A percentile compares a stretch with the other conserved stretches of the same genome.
These are phyloP conservation scores for Cadophora malorum DNA, from an alignment of 2,329 filamentous ascomycete species.

Conservation along the genomic window DNA sequence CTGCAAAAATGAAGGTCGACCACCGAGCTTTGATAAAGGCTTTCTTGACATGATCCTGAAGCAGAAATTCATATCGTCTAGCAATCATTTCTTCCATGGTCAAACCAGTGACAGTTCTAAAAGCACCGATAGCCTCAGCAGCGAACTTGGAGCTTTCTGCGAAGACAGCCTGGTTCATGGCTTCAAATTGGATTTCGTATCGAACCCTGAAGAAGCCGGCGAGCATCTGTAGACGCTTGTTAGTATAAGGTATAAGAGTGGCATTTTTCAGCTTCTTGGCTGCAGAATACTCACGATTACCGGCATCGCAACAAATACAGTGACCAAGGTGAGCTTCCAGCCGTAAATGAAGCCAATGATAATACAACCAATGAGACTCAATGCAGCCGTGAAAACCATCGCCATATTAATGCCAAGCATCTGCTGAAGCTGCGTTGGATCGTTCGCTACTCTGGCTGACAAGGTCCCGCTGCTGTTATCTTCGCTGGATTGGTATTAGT, in stretches of 20 bases:
- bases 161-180: slow-evolving; percentile 63
- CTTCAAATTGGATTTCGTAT: slow-evolving; percentile 63
- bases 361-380: slow-evolving; percentile 69
- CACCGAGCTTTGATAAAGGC: slow-evolving; percentile 56
- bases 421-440: slow-evolving; percentile 57
- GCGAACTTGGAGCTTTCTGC: slow-evolving; percentile 68
- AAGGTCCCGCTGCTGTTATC: slow-evolving; percentile 56
- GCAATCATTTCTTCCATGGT: slow-evolving; percentile 66
- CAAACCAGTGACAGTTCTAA: slow-evolving; percentile 44
- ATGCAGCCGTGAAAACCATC: slow-evolving; percentile 65
- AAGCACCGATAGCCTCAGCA: slow-evolving; percentile 64
- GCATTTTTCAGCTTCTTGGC: background rate
- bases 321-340: slow-evolving; percentile 78
- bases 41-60: slow-evolving; percentile 54
- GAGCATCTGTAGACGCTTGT: slow-evolving; percentile 41
- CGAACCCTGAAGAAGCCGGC: slow-evolving; percentile 55
- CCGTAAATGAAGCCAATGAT: slow-evolving; percentile 73
- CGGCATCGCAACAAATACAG: slow-evolving; percentile 63
- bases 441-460: slow-evolving; percentile 53
- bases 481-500: slow-evolving; percentile 33
- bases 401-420: slow-evolving; percentile 56
- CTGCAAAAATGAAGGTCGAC: slow-evolving; percentile 58
- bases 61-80: slow-evolving; percentile 53
- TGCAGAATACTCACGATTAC: slow-evolving; percentile 45
- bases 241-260: background rate